phyloP scores from a whole-genome alignment of 108 stramenopile species.

The Skeletonema grethae region DNA sequence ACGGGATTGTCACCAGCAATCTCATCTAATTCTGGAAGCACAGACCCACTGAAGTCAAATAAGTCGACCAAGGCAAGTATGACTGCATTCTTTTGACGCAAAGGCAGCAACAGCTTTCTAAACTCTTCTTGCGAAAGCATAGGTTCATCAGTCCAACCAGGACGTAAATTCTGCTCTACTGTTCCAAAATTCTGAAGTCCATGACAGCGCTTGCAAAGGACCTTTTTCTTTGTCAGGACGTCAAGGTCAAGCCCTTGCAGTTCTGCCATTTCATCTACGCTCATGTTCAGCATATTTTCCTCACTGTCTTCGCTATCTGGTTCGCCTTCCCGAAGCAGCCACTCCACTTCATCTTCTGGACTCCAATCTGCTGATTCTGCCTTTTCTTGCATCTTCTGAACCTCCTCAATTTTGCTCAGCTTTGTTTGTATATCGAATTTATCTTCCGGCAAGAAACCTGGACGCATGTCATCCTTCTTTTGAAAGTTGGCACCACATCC shows the following conservation, averaged over 20 bases:
- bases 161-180: constrained; percentile 73
- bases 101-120: constrained; percentile 67
- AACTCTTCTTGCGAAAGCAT: constrained; percentile 82
- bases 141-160: constrained; percentile 89
- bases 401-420: constrained; percentile 75
- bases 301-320: constrained; percentile 22
- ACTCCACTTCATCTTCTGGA: constrained; percentile 86
- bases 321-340: constrained; percentile 65
- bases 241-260: constrained; percentile 76
- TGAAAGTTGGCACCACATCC: constrained; percentile 90
- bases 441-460: constrained; percentile 80
- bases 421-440: constrained; percentile 77
- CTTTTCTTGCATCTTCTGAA: constrained; percentile 76
- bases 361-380: constrained; percentile 81
- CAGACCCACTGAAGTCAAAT: constrained; percentile 90
- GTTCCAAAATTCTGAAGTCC: constrained; percentile 82
- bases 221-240: constrained; percentile 66
- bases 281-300: constrained; percentile 43
- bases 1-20: constrained; percentile 93
- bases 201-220: constrained; percentile 86
- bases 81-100: constrained; percentile 74
- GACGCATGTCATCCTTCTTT: constrained; percentile 54
- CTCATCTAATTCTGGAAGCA: constrained; percentile 82
- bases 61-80: constrained; percentile 86
- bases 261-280: constrained; percentile 70